phyloP scores from a whole-genome alignment of 208 protist species.

The Crithidia brevicula region DNA sequence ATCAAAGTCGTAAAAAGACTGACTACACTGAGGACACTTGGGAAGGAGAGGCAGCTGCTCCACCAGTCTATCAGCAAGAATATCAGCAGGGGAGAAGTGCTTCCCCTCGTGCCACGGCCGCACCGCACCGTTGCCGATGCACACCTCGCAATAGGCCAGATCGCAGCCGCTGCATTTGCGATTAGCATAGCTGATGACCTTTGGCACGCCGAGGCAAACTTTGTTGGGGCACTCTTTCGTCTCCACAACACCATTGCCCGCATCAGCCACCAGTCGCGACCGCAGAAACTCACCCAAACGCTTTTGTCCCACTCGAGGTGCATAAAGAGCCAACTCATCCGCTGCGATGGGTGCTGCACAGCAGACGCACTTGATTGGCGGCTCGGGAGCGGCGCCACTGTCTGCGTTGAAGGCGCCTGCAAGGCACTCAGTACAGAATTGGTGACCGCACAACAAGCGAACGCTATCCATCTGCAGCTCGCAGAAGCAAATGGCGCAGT shows the following conservation, averaged over 20 bases:
- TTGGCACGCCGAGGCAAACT: slow-evolving; percentile 10
- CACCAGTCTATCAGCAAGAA: slow-evolving; percentile 1
- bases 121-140: neutral
- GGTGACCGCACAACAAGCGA: slow-evolving; percentile 7
- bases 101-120: slow-evolving; percentile 7
- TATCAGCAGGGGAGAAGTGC: neutral
- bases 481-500: neutral
- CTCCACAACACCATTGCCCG: neutral
- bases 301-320: neutral
- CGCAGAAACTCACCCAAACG: neutral
- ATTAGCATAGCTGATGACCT: slow-evolving; percentile 3
- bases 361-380: neutral
- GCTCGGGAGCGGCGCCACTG: neutral
- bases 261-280: neutral
- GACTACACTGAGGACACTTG: slow-evolving; percentile 18
- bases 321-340: slow-evolving; percentile 1
- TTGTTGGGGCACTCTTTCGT: slow-evolving; percentile 17
- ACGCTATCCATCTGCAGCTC: neutral
- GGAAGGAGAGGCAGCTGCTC: slow-evolving; percentile 12
- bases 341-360: neutral
- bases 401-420: slow-evolving; percentile 13
- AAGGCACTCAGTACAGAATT: slow-evolving; percentile 12
- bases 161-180: slow-evolving; percentile 15
- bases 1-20: slow-evolving; percentile 26
- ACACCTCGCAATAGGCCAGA: slow-evolving; percentile 8